phyloP scores from a whole-genome alignment of 2,329 filamentous ascomycete genomes.

The Ascochyta lentis region DNA sequence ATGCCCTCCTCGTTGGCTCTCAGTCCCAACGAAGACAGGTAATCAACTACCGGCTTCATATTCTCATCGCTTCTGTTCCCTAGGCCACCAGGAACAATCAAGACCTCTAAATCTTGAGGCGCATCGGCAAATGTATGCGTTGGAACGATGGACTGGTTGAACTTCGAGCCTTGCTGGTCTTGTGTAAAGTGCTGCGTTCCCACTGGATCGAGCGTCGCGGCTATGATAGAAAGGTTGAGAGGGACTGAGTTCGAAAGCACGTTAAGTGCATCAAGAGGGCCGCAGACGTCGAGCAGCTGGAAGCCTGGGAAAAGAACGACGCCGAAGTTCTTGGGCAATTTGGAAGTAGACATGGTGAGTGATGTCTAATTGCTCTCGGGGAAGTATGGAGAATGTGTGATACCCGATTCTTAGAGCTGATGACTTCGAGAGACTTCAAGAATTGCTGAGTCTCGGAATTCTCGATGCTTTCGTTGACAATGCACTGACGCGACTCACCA shows the following conservation, averaged over 20 bases:
- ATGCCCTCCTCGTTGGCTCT: conserved; percentile 52
- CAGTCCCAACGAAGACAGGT: conserved; percentile 45
- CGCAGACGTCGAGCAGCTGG: conserved; percentile 49
- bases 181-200: conserved; percentile 32
- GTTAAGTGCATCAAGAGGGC: conserved; percentile 57
- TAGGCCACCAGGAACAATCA: conserved; percentile 70
- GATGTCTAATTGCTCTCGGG: not conserved
- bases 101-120: conserved; percentile 62
- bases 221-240: conserved; percentile 45
- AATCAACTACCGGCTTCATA: conserved; percentile 46
- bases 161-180: conserved; percentile 27
- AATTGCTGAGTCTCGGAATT: too few relatives aligned
- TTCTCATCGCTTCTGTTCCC: conserved; percentile 52
- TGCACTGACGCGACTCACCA: not conserved
- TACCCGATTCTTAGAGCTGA: not conserved
- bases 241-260: conserved; percentile 37
- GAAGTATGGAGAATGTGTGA: not conserved
- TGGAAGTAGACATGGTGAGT: conserved; percentile 5
- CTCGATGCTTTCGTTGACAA: not conserved
- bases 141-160: conserved; percentile 52
- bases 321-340: conserved; percentile 38
- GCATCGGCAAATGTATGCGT: conserved; percentile 63
- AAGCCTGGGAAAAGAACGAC: conserved; percentile 49
- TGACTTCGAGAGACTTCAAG: not conserved
- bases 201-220: conserved; percentile 43